Conservation (phyloP, 495 filamentous ascomycete genomes). For the Zalerion maritima region DNA sequence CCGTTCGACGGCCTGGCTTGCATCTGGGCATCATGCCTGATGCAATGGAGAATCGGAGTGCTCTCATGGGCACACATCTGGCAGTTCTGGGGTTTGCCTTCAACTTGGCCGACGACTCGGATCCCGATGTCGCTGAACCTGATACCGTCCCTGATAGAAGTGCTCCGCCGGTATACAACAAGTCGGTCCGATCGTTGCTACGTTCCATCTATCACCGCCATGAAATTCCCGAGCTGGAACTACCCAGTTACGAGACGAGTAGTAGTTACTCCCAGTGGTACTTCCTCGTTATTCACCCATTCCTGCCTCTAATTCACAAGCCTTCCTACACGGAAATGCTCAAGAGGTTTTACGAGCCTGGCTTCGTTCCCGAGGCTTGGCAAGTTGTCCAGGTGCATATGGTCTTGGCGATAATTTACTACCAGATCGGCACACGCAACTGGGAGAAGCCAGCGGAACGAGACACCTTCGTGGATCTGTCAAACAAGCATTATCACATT, state of each 20-base stretch:
- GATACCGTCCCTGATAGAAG: constrained; percentile 22
- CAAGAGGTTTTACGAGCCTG: constrained; percentile 45
- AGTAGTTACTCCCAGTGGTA: constrained; percentile 55
- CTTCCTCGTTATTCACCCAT: constrained; percentile 56
- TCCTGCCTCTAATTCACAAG: constrained; percentile 55
- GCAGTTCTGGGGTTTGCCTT: constrained; percentile 64
- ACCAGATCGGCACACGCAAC: constrained; percentile 54
- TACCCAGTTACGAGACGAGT: constrained; percentile 40
- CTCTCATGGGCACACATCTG: constrained; percentile 58
- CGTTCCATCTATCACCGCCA: constrained; percentile 42
- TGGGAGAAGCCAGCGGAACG: constrained; percentile 36
- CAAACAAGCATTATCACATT: constrained; percentile 64
- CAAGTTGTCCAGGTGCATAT: constrained; percentile 63
- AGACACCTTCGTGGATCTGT: constrained; percentile 38
- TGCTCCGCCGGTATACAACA: constrained; percentile 39
- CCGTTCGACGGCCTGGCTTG: too few species aligned
- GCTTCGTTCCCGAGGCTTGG: constrained; percentile 41
- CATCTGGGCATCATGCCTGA: too few species aligned
- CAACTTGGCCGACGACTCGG: constrained; percentile 56
- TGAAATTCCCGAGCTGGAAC: constrained; percentile 40
- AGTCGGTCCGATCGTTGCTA: constrained; percentile 54
- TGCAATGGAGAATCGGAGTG: too few species aligned
- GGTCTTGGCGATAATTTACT: constrained; percentile 62
- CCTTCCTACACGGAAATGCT: constrained; percentile 53
- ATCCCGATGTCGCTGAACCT: constrained; percentile 47